These are phyloP conservation scores for Termitomyces sp. DNA, from an alignment of 768 basidiomycete species.

Conservation along the genomic window DNA sequence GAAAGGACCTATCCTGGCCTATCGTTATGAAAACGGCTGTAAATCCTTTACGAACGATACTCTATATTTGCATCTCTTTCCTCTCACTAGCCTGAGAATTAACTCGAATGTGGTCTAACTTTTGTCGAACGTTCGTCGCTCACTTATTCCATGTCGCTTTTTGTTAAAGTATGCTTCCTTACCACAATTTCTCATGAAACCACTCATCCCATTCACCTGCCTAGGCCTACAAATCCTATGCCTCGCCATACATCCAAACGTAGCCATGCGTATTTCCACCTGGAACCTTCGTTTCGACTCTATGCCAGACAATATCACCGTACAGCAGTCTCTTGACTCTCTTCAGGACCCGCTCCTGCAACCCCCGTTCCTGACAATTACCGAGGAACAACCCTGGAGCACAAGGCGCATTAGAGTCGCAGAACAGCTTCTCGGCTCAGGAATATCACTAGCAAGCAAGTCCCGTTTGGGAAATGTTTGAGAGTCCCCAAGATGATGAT, in stretches of 20 bases:
- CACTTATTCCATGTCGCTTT: background rate
- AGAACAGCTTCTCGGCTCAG: conserved; percentile 36
- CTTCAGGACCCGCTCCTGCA: conserved; percentile 36
- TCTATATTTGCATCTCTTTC: no score
- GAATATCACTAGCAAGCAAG: conserved; percentile 34
- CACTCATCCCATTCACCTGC: background rate
- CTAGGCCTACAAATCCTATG: background rate
- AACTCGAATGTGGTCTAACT: background rate
- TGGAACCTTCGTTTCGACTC: conserved; percentile 55
- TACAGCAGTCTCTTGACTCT: conserved; percentile 36
- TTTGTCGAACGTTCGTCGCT: background rate
- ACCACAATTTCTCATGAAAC: background rate
- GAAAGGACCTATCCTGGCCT: no score
- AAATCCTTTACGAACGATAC: no score
- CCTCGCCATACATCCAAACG: background rate
- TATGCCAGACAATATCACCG: conserved; percentile 42
- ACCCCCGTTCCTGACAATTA: conserved; percentile 24
- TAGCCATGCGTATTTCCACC: conserved; percentile 31
- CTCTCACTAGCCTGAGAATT: background rate
- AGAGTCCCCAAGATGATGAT: background rate
- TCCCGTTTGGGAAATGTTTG: background rate
- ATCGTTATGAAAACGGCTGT: no score
- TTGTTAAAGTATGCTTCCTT: background rate
- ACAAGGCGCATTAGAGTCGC: conserved; percentile 41
- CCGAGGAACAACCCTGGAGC: conserved; percentile 51